Evolutionary conservation across 352 stramenopile genomes (phyloP).

Genomic region (Saprolegnia parasitica): DNA sequence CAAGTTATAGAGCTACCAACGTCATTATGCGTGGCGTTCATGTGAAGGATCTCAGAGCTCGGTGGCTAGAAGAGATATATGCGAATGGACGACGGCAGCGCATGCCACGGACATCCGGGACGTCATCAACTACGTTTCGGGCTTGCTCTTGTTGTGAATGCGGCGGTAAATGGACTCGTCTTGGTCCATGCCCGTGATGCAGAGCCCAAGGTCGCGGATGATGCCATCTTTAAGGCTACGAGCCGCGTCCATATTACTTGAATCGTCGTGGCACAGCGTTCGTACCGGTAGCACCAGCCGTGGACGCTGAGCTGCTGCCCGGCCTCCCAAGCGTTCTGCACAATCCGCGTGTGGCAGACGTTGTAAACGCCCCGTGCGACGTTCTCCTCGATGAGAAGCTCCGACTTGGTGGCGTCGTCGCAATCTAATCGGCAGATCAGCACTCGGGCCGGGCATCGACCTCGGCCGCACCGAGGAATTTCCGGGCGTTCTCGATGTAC

Average conservation of each 20-base stretch:
- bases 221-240: constrained; percentile 25
- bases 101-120: too few species aligned
- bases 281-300: constrained; percentile 27
- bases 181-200: constrained; percentile 23
- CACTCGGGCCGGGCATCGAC: background rate
- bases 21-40: too few species aligned
- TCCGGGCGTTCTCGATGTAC: constrained; percentile 25
- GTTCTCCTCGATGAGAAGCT: constrained; percentile 24
- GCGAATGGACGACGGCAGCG: too few species aligned
- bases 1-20: too few species aligned
- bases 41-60: too few species aligned
- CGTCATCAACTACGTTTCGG: background rate
- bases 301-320: constrained; percentile 22
- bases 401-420: constrained; percentile 11
- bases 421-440: background rate
- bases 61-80: too few species aligned
- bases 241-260: background rate
- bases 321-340: constrained; percentile 23
- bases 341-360: constrained; percentile 23
- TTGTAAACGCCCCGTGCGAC: constrained; percentile 22
- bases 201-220: constrained; percentile 27
- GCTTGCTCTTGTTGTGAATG: constrained; percentile 23
- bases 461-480: background rate
- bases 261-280: background rate
- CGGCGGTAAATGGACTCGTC: constrained; percentile 24